Evolutionary conservation across 2,329 filamentous ascomycete species (phyloP).

Genomic region (Phialophora tarda): DNA sequence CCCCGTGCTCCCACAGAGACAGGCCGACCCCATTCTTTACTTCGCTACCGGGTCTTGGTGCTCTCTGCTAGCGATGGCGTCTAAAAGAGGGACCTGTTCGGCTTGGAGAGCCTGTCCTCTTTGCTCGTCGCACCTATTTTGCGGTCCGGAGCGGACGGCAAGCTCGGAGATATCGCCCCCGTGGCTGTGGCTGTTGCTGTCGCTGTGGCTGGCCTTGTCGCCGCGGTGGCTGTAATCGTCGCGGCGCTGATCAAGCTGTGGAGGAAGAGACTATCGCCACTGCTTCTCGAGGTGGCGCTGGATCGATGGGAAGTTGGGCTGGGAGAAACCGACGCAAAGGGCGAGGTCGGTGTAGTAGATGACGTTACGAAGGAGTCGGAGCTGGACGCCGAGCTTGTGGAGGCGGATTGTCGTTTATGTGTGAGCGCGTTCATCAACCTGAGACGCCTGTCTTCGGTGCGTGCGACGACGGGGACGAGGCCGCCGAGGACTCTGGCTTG

Average conservation of each 20-base stretch:
- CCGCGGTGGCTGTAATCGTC: neutral
- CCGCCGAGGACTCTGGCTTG: slow-evolving; percentile 11
- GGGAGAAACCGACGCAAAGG: neutral
- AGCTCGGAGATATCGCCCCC: neutral
- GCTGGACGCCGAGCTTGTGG: slow-evolving; percentile 1
- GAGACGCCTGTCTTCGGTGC: neutral
- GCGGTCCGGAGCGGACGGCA: neutral
- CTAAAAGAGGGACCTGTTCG: neutral
- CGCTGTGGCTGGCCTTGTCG: neutral
- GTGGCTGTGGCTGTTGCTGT: neutral
- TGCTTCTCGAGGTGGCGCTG: neutral
- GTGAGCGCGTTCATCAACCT: neutral
- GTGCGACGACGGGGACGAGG: neutral
- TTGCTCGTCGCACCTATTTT: neutral
- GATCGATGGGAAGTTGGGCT: slow-evolving; percentile 2
- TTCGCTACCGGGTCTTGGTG: neutral
- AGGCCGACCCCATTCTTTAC: neutral
- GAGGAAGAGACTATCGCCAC: slow-evolving; percentile 11
- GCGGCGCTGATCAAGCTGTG: slow-evolving; percentile 14
- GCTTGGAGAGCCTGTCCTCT: neutral
- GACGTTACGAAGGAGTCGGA: slow-evolving; percentile 5
- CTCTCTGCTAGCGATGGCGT: neutral
- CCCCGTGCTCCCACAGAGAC: too few species aligned
- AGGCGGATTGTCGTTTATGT: slow-evolving; percentile 3
- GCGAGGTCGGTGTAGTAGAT: neutral